Base-by-base conservation (phyloP, 2,329 filamentous ascomycete species). In the Fusarium mundagurra region DNA sequence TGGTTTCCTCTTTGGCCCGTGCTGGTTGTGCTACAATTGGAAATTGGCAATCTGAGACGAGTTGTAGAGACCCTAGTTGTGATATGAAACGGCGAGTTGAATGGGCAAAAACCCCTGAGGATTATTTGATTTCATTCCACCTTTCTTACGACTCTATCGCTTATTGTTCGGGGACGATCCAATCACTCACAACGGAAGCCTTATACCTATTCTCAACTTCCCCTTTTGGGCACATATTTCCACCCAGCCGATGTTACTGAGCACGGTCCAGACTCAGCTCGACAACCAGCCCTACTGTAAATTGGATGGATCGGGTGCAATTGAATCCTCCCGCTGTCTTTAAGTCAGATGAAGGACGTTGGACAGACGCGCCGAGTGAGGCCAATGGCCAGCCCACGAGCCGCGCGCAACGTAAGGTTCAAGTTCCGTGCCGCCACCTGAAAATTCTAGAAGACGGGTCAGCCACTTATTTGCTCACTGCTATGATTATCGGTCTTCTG, bases 41-140 rank as follows among this genome's bases (percentile, higher is more conserved):
- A 78, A 76, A 78, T 77, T 77, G 65, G 69, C 69, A 78, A 77
- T 76, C 76, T 77, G 76, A 78, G 76, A 78, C 76, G 64, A 62
- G 59, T 71, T 48, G 61, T 55, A 67, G 55, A 61, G 39, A 61
- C 66, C 71, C 75, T 64, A 44, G 68, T 65, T 51, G 64, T 43
- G 64, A 71, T 66, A 62, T 77, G 76, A 78, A 78, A 78, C 76
- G 43, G 58, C 61, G 47, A 61, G 36, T 69, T 62, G 47, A 73
- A 70, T 71, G 47, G 67, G 29, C 45, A 54, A 51, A 39, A 13
- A n/a, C 71, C 72, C 72, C 58, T 74, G 72, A 55, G 31, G n/a
- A 29, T 53, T 58, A 53, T 62, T 72, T 64, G 20, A 63, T 54
- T 43, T 53, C 14, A 20, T 29, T 50, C 36, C 48, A 54, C 31